Evolutionary conservation across 768 basidiomycete species (phyloP).

Genomic region (Ephemerocybe angulata): DNA sequence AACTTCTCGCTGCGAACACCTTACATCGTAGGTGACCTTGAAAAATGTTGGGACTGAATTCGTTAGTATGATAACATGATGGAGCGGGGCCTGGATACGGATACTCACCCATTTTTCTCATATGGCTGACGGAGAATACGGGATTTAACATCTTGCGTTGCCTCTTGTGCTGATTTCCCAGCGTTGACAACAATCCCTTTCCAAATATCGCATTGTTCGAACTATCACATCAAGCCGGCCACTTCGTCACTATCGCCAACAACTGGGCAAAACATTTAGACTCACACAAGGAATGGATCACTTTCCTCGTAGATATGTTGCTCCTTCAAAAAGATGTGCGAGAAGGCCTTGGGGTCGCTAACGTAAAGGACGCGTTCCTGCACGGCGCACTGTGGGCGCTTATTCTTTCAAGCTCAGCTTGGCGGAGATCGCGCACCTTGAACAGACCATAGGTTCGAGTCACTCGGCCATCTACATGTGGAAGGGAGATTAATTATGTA

Average conservation of each 20-base stretch:
- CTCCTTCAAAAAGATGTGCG: conserved; percentile 41
- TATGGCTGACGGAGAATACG: conserved; percentile 31
- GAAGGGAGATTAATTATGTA: too few relatives aligned
- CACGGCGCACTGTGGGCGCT: not conserved
- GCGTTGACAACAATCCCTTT: conserved; percentile 1
- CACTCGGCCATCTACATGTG: too few relatives aligned
- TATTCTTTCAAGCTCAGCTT: not conserved
- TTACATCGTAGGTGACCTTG: conserved; percentile 27
- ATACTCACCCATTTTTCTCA: conserved; percentile 32
- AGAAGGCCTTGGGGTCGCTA: conserved; percentile 41
- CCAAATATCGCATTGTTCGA: conserved; percentile 2
- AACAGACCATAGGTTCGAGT: too few relatives aligned
- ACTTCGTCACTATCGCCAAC: not conserved
- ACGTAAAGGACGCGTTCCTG: conserved; percentile 36
- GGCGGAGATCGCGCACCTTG: too few relatives aligned
- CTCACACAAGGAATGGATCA: conserved; percentile 3
- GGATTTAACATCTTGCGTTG: conserved; percentile 37
- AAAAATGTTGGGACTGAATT: conserved; percentile 33
- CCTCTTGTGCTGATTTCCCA: conserved; percentile 33
- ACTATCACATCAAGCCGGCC: conserved; percentile 10
- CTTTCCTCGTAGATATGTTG: conserved; percentile 21
- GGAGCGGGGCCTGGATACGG: not conserved
- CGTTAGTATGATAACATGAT: not conserved
- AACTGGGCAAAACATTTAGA: not conserved
- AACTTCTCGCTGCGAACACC: too few relatives aligned